Base-by-base conservation (phyloP, 2,329 filamentous ascomycete genomes). In the Verticillium alfalfae region DNA sequence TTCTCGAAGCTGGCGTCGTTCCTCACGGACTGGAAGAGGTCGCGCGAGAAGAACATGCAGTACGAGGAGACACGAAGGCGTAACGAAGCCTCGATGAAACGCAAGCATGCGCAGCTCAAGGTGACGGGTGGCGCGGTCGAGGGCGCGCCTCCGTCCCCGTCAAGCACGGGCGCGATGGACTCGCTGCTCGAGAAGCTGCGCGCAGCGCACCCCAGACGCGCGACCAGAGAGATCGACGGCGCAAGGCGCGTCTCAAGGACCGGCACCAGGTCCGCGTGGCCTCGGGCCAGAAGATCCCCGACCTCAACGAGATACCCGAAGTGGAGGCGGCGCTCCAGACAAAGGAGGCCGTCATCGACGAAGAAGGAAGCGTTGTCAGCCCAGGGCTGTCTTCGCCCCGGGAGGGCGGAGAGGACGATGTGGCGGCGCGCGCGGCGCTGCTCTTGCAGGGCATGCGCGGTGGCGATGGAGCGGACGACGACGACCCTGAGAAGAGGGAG, bases 1-100 rank as follows among this genome's bases (percentile, higher is more conserved):
- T 99, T 99, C 73, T 81, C 89, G 66, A 98, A 98, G 80, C 84
- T 99, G 69, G 93, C 94, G 22, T 82, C 87, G 60, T 99, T 99
- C 79, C 85, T 99, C 68, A 79, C 83, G 37, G 95, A 98, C 74
- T 99, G 95, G 91, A 97, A 94, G 90, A 94, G 90, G 84, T 96
- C 93, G 37, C 88, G 88, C 67, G 92, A 96, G 68, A 98, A 98
- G 88, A 99, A 98, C 77, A 77, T 94, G 22, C 74, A 83, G 36
- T 76, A 92, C 64, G 95, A 99, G 76, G 93, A 97, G 70, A 88
- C 85, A 60, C 87, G 88, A 68, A 91, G 87, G 67, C 89, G 92
- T 66, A 96, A 96, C 73, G 94, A 98, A 76, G 90, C 88, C 41
- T 95, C 90, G 54, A 92, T 98, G 87, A 94, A 94, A 75, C 90